Evolutionary conservation across 495 filamentous ascomycete genomes (phyloP).

Genomic region (Aspergillus nanangensis): DNA sequence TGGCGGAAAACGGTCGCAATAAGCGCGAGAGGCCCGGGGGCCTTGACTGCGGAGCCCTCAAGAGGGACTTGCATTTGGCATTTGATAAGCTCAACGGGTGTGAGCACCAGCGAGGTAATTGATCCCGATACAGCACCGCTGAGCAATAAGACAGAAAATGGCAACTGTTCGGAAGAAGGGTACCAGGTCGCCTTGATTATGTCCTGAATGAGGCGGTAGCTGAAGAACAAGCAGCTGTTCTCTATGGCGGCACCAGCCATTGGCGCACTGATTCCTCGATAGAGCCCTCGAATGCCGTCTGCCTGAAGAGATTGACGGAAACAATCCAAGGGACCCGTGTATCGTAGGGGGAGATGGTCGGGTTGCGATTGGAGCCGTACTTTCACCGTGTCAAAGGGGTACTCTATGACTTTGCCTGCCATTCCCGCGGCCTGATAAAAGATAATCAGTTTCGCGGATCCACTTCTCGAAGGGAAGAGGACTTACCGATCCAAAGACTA

Average conservation of each 20-base stretch:
- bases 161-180: constrained; percentile 50
- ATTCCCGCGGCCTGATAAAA: constrained; percentile 67
- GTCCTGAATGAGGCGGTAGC: constrained; percentile 67
- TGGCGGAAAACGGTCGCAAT: constrained; percentile 74
- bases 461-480: neutral
- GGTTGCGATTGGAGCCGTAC: constrained; percentile 71
- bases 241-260: constrained; percentile 89
- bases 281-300: constrained; percentile 72
- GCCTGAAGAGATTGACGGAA: constrained; percentile 76
- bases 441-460: constrained; percentile 6
- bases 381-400: constrained; percentile 98
- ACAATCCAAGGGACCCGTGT: constrained; percentile 87
- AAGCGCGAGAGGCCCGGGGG: constrained; percentile 52
- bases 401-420: constrained; percentile 93
- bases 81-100: constrained; percentile 95
- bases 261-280: constrained; percentile 90
- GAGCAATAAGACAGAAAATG: constrained; percentile 65
- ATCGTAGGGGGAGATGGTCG: constrained; percentile 73
- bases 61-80: constrained; percentile 91
- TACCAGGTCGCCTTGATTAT: constrained; percentile 56
- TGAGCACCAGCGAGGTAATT: constrained; percentile 84
- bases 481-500: constrained; percentile 78
- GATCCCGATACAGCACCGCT: constrained; percentile 85
- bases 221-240: constrained; percentile 92
- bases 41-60: constrained; percentile 30